These are phyloP conservation scores for Saccharata proteae DNA, from an alignment of 2,329 filamentous ascomycete species.

Conservation along the genomic window DNA sequence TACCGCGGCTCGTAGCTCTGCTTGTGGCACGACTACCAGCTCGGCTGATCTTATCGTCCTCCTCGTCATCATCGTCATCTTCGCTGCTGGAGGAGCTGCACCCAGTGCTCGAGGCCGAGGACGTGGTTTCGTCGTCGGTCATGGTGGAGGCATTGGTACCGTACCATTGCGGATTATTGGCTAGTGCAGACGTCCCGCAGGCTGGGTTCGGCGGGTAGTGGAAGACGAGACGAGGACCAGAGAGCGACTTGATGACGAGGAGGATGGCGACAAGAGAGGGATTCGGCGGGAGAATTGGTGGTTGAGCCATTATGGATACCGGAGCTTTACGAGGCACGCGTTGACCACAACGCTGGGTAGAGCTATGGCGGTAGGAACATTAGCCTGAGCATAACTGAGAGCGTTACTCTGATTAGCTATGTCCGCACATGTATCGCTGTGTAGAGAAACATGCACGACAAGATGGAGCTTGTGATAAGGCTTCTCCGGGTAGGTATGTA, in stretches of 20 bases:
- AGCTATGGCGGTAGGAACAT: no score
- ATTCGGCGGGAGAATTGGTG: conserved; percentile 11
- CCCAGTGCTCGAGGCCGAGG: conserved; percentile 2
- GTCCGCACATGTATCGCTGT: no score
- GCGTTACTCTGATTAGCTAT: no score
- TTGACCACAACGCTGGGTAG: no score
- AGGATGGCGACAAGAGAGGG: conserved; percentile 26
- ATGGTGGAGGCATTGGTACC: conserved; percentile 23
- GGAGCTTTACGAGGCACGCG: no score
- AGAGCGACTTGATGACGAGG: conserved; percentile 23
- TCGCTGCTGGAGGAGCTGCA: conserved; percentile 23
- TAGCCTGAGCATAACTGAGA: no score
- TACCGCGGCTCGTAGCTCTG: conserved; percentile 23
- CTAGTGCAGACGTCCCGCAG: conserved; percentile 20
- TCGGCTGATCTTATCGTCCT: conserved; percentile 2
- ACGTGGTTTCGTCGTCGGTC: conserved; percentile 17
- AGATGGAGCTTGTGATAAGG: no score
- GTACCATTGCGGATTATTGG: conserved; percentile 24
- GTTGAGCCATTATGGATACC: conserved; percentile 6
- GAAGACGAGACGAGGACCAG: conserved; percentile 28
- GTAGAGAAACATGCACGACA: no score
- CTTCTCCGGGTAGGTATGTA: no score
- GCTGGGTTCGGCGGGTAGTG: conserved; percentile 29
- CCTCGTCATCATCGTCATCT: conserved; percentile 21
- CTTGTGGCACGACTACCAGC: conserved; percentile 11